Percentiles rank a stretch among this genome's conserved stretches.
phyloP scores from a whole-genome alignment of 805 yeast genomes.

The Lachancea sp. region DNA sequence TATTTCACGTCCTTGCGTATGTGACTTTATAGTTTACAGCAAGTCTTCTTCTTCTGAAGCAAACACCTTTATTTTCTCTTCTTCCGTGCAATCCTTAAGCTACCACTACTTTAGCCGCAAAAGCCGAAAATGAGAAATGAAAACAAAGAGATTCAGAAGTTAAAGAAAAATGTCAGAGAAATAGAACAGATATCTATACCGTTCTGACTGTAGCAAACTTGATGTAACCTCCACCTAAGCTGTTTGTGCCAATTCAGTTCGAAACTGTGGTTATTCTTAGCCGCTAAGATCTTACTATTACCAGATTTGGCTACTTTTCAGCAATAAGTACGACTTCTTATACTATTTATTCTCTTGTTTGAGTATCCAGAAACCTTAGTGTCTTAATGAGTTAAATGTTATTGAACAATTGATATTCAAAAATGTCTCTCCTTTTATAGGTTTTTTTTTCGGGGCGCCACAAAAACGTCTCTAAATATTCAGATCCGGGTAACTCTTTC shows the following conservation, averaged over 20 bases:
- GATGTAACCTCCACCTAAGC: neutral
- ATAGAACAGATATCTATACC: too few species aligned
- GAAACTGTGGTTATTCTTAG: neutral
- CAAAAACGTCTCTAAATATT: neutral
- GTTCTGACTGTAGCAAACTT: neutral
- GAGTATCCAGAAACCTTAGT: too few species aligned
- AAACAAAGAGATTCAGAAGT: neutral
- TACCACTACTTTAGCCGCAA: conserved; percentile 6
- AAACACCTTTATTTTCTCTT: neutral
- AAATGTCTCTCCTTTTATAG: neutral
- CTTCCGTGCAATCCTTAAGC: neutral
- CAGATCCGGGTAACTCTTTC: neutral
- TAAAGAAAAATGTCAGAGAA: too few species aligned
- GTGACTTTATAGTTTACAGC: too few species aligned
- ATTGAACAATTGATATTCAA: too few species aligned
- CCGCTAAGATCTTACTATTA: neutral
- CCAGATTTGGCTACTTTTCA: neutral
- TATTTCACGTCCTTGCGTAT: too few species aligned
- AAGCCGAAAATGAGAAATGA: neutral
- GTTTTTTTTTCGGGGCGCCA: neutral
- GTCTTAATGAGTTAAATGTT: too few species aligned
- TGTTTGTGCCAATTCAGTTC: neutral
- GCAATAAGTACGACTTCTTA: neutral
- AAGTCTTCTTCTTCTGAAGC: neutral
- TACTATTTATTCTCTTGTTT: neutral